Conservation (phyloP, 176 grass and related monocot genomes). For the Tillandsia fasciculata region DNA sequence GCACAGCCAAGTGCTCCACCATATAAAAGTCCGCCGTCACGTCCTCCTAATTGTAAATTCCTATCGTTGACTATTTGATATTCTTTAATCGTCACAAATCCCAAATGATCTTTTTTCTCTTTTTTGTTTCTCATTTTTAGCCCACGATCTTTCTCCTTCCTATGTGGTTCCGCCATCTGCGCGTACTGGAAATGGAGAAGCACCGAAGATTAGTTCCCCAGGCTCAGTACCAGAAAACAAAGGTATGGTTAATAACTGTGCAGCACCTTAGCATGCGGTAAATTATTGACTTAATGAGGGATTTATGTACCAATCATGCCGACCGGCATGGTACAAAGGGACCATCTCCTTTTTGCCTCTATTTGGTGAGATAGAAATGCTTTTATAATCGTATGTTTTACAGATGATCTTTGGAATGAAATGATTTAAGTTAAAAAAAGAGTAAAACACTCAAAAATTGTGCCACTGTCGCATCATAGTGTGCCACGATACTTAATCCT, state of each 20-base stretch:
- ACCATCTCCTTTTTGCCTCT: not conserved
- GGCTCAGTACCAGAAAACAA: not conserved
- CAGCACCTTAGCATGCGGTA: not conserved
- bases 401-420: not conserved
- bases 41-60: constrained; percentile 15
- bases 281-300: not conserved
- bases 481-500: not conserved
- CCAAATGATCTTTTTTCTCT: constrained; percentile 7
- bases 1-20: constrained; percentile 19
- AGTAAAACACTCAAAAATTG: no score
- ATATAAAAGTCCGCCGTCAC: constrained; percentile 13
- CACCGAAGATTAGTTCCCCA: constrained; percentile 10
- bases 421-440: not conserved
- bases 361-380: not conserved
- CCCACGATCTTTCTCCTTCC: constrained; percentile 3
- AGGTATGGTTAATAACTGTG: not conserved
- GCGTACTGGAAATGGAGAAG: constrained; percentile 14
- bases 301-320: no score
- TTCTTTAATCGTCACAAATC: not conserved
- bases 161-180: constrained; percentile 14
- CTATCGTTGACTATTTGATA: constrained; percentile 11
- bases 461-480: no score
- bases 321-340: no score
- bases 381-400: not conserved
- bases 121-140: constrained; percentile 12